Conservation (phyloP, 495 filamentous ascomycete species). For the Rhizodiscina lignyota region DNA sequence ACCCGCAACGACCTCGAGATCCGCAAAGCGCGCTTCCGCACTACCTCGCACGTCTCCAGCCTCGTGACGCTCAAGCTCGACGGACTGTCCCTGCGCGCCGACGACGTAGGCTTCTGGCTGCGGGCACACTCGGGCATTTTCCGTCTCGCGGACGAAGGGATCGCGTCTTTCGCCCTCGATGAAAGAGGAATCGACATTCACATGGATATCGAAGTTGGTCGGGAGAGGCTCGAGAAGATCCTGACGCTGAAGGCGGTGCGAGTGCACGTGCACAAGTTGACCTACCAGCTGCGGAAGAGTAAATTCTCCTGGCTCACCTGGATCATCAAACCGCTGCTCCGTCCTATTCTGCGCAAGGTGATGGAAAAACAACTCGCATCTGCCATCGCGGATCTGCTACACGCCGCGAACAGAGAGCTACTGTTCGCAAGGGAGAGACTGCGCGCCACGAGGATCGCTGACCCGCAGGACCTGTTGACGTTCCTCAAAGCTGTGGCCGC, state of each 20-base stretch:
- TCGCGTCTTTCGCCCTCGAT: conserved; percentile 71
- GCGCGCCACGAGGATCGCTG: conserved; percentile 65
- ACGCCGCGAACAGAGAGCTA: conserved; percentile 66
- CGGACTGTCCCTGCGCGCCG: conserved; percentile 64
- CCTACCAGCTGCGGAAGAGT: conserved; percentile 57
- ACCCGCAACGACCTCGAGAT: conserved; percentile 79
- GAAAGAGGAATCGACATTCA: conserved; percentile 74
- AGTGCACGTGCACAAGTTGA: conserved; percentile 73
- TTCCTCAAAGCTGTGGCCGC: conserved; percentile 72
- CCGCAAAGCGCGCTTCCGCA: conserved; percentile 58
- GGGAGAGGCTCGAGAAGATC: conserved; percentile 59
- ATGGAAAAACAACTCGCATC: conserved; percentile 64
- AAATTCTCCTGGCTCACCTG: conserved; percentile 63
- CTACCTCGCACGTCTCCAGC: conserved; percentile 45
- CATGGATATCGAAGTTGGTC: conserved; percentile 47
- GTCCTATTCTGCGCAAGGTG: conserved; percentile 58
- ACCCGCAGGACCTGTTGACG: conserved; percentile 61
- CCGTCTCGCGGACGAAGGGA: conserved; percentile 60
- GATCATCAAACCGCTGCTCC: conserved; percentile 72
- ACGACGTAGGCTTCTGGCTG: conserved; percentile 72
- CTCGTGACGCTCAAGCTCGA: conserved; percentile 59
- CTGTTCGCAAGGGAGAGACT: conserved; percentile 75
- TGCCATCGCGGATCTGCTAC: conserved; percentile 49
- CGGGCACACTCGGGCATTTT: conserved; percentile 49
- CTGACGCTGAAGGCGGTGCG: conserved; percentile 57